These are phyloP conservation scores for Tolypocladium sp. DNA, from an alignment of 2,329 filamentous ascomycete species.

Conservation along the genomic window DNA sequence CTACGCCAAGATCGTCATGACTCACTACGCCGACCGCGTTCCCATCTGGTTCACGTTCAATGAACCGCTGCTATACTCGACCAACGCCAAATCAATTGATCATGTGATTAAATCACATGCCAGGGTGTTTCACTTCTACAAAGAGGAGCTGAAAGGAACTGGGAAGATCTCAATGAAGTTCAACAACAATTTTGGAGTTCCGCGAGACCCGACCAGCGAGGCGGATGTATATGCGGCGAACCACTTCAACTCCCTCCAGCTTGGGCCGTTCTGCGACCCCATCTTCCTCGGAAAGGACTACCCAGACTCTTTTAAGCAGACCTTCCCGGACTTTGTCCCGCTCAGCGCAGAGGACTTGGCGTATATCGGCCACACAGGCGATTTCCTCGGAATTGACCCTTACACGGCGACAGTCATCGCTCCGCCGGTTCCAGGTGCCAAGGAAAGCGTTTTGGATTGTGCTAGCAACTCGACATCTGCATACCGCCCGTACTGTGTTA, in stretches of 20 bases:
- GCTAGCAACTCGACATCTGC: slow-evolving; percentile 32
- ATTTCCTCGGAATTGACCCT: slow-evolving; percentile 48
- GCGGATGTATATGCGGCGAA: slow-evolving; percentile 34
- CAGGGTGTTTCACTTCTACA: slow-evolving; percentile 42
- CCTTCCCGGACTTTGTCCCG: slow-evolving; percentile 32
- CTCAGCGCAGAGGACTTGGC: slow-evolving; percentile 38
- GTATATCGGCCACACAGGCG: slow-evolving; percentile 39
- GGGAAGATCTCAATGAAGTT: slow-evolving; percentile 42
- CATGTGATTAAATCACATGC: slow-evolving; percentile 39
- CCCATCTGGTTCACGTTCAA: slow-evolving; percentile 45
- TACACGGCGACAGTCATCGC: slow-evolving; percentile 49
- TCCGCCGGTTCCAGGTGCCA: slow-evolving; percentile 23
- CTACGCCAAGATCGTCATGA: slow-evolving; percentile 43
- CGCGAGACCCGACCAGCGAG: slow-evolving; percentile 26
- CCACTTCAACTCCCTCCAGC: slow-evolving; percentile 36
- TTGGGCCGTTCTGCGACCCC: slow-evolving; percentile 43
- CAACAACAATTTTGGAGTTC: slow-evolving; percentile 41
- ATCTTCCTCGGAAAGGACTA: slow-evolving; percentile 43
- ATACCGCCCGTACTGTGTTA: slow-evolving; percentile 43
- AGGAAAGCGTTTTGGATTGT: slow-evolving; percentile 36
- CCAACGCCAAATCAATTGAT: slow-evolving; percentile 28
- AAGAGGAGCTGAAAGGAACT: slow-evolving; percentile 39
- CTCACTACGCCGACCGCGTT: slow-evolving; percentile 41
- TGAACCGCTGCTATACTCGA: slow-evolving; percentile 34
- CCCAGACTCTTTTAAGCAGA: slow-evolving; percentile 34